Percentiles rank a stretch among this genome's conserved stretches.
Evolutionary conservation across 805 yeast species (phyloP).

Genomic region (Starmerella potacharoeniae): DNA sequence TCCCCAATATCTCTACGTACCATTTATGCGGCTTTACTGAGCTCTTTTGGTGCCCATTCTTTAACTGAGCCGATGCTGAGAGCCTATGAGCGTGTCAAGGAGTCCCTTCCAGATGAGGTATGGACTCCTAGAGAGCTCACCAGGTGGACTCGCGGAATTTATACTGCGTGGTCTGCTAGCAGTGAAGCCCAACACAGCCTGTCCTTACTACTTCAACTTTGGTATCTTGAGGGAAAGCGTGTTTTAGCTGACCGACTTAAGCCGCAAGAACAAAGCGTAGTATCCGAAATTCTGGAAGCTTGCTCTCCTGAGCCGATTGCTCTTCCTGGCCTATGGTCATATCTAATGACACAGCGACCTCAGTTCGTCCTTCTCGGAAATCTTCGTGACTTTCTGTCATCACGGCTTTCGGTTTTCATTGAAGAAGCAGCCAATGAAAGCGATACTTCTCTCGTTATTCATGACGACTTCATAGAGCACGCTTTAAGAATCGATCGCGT

Average conservation of each 20-base stretch:
- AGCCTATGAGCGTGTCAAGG: constrained; percentile 40
- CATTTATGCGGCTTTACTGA: constrained; percentile 52
- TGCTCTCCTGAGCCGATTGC: neutral
- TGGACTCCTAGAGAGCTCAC: constrained; percentile 88
- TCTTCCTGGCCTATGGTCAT: constrained; percentile 9
- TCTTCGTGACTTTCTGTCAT: constrained; percentile 44
- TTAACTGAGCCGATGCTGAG: constrained; percentile 57
- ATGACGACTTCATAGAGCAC: constrained; percentile 63
- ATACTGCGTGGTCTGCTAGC: constrained; percentile 31
- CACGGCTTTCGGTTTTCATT: constrained; percentile 56
- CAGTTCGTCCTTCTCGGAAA: constrained; percentile 26
- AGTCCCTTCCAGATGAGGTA: constrained; percentile 47
- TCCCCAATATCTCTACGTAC: constrained; percentile 46
- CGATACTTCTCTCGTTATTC: constrained; percentile 48
- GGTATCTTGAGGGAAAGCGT: constrained; percentile 75
- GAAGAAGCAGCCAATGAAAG: constrained; percentile 51
- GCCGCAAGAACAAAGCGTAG: neutral
- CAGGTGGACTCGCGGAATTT: constrained; percentile 72
- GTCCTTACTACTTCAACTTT: constrained; percentile 40
- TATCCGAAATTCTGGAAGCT: neutral
- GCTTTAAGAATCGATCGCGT: constrained; percentile 71
- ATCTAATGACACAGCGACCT: constrained; percentile 12
- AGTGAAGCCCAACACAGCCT: constrained; percentile 7
- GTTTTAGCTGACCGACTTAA: constrained; percentile 62
- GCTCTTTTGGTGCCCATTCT: constrained; percentile 39